A percentile compares a stretch with the other conserved stretches of the same genome.
These are phyloP conservation scores for Ascochyta lentis DNA, from an alignment of 2,329 filamentous ascomycete genomes.

Conservation along the genomic window DNA sequence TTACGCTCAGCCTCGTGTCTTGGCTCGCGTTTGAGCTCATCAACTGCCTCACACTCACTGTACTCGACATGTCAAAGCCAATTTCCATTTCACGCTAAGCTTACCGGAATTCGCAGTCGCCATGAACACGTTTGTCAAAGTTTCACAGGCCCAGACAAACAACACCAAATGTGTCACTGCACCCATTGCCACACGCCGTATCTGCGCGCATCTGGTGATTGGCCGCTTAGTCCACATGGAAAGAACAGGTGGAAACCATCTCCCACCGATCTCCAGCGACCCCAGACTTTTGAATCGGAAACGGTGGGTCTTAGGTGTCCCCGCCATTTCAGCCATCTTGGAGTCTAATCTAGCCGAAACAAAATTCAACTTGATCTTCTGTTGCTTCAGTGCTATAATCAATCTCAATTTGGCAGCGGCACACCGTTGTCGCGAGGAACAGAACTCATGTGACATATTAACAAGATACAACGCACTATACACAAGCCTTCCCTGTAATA, in stretches of 20 bases:
- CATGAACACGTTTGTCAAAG: neutral
- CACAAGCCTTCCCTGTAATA: neutral
- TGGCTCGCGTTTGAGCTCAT: conserved; percentile 11
- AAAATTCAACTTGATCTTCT: neutral
- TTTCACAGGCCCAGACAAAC: neutral
- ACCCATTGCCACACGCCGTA: neutral
- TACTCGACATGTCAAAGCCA: conserved; percentile 9
- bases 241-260: conserved; percentile 10
- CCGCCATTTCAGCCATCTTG: conserved; percentile 1
- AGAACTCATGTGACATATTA: neutral
- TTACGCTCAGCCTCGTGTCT: conserved; percentile 17
- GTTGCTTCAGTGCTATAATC: neutral
- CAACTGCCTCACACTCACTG: neutral
- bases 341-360: conserved; percentile 2
- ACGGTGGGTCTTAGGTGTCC: conserved; percentile 9
- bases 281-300: conserved; percentile 4
- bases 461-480: neutral
- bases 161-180: conserved; percentile 8
- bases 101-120: no score
- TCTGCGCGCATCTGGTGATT: conserved; percentile 1
- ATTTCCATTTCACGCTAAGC: neutral
- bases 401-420: neutral
- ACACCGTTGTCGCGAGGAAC: conserved; percentile 7
- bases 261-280: neutral
- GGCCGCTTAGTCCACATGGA: conserved; percentile 1